Evolutionary conservation across 2,329 filamentous ascomycete species (phyloP), one percentile per base, ranked within the genome.

Genomic region (Trichophyton equinum): DNA sequence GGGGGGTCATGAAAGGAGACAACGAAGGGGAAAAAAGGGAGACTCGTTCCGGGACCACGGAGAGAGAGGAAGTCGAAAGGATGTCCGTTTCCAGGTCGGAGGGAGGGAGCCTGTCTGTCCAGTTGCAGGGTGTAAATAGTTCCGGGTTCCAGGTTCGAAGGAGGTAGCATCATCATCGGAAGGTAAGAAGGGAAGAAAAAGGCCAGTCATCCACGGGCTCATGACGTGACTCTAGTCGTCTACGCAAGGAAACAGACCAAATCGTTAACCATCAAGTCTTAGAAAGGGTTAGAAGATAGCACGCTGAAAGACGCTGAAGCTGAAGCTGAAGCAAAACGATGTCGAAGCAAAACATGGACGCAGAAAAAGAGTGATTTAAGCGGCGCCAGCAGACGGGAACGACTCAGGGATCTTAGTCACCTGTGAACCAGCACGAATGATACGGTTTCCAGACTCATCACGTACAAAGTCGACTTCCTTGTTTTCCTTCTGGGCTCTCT

Each of bases 361-460:
- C 27, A 47, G 20, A n/a, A 47, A 47, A 11, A 15, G 18, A 15
- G 25, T 36, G 22, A 22, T 57, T 60, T 65, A 92, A 69, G 91
- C 91, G 65, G 91, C 90, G 75, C 90, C 90, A 62, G 91, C 91
- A 68, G 85, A 91, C 64, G 86, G 84, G 60, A 89, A 83, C 51
- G 91, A 90, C 73, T 90, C 85, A 20, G 85, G 78, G 58, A 95
- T 83, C 76, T 89, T 90, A 67, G 91, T 96, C 62, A 89, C 83
- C 77, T 96, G 91, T 68, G 84, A 80, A 60, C 91, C 91, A 66
- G 91, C 91, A 65, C 91, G 87, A 70, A 95, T 83, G 67, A 96
- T 91, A 65, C 88, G 85, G 74, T 89, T 82, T 58, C 91, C 91
- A 60, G 84, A 79, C 15, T 85, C 87, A 72, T 96, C 91, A 73